These are phyloP conservation scores for Ophiostoma australiae DNA, from an alignment of 2,329 filamentous ascomycete genomes.

Conservation along the genomic window DNA sequence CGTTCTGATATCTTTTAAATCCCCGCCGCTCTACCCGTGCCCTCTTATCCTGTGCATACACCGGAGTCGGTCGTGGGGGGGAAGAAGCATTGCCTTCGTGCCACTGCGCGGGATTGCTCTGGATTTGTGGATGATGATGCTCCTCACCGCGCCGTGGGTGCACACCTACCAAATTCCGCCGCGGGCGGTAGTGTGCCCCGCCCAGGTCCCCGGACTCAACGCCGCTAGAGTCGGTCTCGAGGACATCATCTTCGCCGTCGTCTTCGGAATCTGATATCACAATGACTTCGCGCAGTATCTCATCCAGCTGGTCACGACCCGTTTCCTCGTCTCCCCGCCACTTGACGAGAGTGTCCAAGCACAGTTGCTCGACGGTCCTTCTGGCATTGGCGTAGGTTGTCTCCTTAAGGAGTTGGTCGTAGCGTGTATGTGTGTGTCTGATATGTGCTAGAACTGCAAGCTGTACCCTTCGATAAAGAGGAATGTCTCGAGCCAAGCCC, in stretches of 20 bases:
- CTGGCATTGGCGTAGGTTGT: slow-evolving; percentile 56
- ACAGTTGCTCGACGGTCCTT: slow-evolving; percentile 56
- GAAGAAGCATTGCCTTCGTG: not conserved
- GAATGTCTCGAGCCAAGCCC: slow-evolving; percentile 51
- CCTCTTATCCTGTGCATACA: not conserved
- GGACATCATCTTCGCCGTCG: slow-evolving; percentile 39
- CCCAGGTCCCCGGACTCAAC: slow-evolving; percentile 23
- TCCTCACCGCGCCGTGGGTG: not conserved
- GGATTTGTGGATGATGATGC: not conserved
- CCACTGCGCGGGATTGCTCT: not conserved
- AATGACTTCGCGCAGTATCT: slow-evolving; percentile 61
- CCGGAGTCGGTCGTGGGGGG: not conserved
- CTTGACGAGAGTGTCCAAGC: slow-evolving; percentile 62
- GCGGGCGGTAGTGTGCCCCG: not conserved
- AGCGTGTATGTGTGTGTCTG: slow-evolving; percentile 61
- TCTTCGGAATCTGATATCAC: slow-evolving; percentile 59
- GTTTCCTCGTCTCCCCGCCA: slow-evolving; percentile 68
- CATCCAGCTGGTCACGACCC: slow-evolving; percentile 61
- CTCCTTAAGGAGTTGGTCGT: slow-evolving; percentile 56
- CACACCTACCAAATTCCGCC: not conserved
- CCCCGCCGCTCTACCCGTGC: slow-evolving; percentile 33
- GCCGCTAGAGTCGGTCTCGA: slow-evolving; percentile 31
- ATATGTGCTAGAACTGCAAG: slow-evolving; percentile 63
- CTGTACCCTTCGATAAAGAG: slow-evolving; percentile 58
- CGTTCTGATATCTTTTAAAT: slow-evolving; percentile 44